A percentile compares a stretch with the other conserved stretches of the same genome.
Conservation (phyloP, 768 basidiomycete species). For the Phaeotremella fagi region DNA sequence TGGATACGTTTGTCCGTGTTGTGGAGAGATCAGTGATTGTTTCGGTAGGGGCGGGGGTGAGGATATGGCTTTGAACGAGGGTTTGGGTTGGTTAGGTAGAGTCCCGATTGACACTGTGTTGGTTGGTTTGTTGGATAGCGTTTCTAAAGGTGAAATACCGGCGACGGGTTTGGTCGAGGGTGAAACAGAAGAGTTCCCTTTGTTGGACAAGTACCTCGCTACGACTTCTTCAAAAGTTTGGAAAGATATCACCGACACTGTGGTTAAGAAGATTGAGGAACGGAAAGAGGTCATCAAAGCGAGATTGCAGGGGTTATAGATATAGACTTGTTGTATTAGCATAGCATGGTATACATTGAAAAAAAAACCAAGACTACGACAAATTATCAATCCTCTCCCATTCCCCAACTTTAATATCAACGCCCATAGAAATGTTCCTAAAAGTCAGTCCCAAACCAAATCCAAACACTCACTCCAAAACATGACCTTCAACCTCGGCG, state of each 20-base stretch:
- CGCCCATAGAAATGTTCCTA: neutral
- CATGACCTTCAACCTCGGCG: slow-evolving; percentile 1
- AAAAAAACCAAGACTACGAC: neutral
- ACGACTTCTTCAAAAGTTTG: slow-evolving; percentile 72
- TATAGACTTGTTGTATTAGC: neutral
- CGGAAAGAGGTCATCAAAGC: slow-evolving; percentile 6
- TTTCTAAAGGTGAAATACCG: slow-evolving; percentile 37
- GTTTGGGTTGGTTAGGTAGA: slow-evolving; percentile 71
- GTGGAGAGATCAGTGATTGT: slow-evolving; percentile 88
- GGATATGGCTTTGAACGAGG: slow-evolving; percentile 74
- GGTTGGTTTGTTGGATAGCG: slow-evolving; percentile 75
- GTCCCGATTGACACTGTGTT: slow-evolving; percentile 91
- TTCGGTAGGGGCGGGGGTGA: slow-evolving; percentile 92
- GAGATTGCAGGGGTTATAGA: neutral
- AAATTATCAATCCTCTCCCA: neutral
- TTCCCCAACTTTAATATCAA: neutral
- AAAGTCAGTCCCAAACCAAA: neutral
- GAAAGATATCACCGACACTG: slow-evolving; percentile 55
- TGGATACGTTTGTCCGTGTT: slow-evolving; percentile 95
- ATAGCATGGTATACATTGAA: too few relatives aligned
- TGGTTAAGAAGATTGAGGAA: slow-evolving; percentile 42
- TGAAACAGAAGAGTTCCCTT: slow-evolving; percentile 48
- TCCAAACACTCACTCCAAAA: slow-evolving; percentile 4
- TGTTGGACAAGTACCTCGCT: slow-evolving; percentile 60
- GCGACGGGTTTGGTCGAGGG: slow-evolving; percentile 10